Evolutionary conservation across 2,329 filamentous ascomycete species (phyloP), one percentile per base, ranked within the genome.

Genomic region (Phaeophleospora eucalypticola): DNA sequence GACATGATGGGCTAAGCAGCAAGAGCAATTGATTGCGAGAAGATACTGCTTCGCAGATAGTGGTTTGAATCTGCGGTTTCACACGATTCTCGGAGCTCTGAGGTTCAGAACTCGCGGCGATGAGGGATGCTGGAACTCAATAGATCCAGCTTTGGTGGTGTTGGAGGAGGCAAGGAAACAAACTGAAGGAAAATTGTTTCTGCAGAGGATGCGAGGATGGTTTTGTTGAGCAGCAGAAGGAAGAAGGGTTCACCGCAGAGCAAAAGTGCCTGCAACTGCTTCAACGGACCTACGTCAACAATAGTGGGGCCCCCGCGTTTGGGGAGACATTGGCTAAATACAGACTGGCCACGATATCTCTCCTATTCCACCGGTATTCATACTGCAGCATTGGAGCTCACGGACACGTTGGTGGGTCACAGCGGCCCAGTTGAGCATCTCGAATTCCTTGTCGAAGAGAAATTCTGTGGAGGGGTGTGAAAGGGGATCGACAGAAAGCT

Each of bases 1-100:
- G 46, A 35, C 49, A 51, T 51, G 41, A 4, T 45, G 37, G 45
- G 36, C 41, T 18, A 43, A 40, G 34, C n/a, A 20, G 41, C 10
- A 27, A 27, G 20, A 43, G 41, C 8, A 4, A n/a, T n/a, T n/a
- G n/a, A n/a, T n/a, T n/a, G n/a, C n/a, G n/a, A n/a, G n/a, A n/a
- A n/a, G n/a, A n/a, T n/a, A n/a, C n/a, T n/a, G n/a, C n/a, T n/a
- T n/a, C n/a, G n/a, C n/a, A 37, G 35, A 8, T 37, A 37, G 21
- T 43, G 24, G 24, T 29, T 6, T 29, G 24, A 7, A 7, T 29
- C 24, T 12, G 24, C 6, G 12, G 37, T 39, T 39, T 21, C 9
- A 34, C 29, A 12, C 6, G 7, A 29, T 6, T 12, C 12, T 29
- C 7, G 12, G 40, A 35, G 27, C 12, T 14, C 15, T 4, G 24